A percentile compares a stretch with the other conserved stretches of the same genome.
Evolutionary conservation across 768 basidiomycete genomes (phyloP).

Genomic region (Cyathus striatus): DNA sequence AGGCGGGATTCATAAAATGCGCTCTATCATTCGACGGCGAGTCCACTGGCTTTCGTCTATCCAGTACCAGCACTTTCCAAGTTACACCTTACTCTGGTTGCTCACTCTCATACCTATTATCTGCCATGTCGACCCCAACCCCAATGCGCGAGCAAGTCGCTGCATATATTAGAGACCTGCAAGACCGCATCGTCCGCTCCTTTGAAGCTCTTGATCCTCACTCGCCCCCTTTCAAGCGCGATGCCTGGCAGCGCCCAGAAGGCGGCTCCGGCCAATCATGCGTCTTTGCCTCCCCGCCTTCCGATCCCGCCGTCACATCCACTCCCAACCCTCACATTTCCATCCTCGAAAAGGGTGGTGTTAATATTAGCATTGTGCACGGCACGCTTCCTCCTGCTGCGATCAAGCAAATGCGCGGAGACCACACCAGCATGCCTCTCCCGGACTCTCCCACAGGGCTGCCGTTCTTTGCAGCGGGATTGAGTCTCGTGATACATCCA

Average conservation of each 20-base stretch:
- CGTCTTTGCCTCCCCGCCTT: constrained; percentile 57
- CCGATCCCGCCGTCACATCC: constrained; percentile 19
- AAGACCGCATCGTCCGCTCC: constrained; percentile 70
- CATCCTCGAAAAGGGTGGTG: constrained; percentile 91
- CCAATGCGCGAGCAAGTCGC: constrained; percentile 79
- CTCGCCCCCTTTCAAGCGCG: constrained; percentile 71
- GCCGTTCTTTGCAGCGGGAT: constrained; percentile 91
- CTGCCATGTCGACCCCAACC: constrained; percentile 9
- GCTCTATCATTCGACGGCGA: no score
- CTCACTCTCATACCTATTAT: no score
- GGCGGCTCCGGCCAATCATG: constrained; percentile 80
- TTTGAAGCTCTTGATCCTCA: constrained; percentile 77
- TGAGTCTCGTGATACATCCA: constrained; percentile 92
- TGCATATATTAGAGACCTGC: constrained; percentile 69
- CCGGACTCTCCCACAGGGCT: constrained; percentile 57
- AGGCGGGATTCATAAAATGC: no score
- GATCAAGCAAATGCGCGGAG: constrained; percentile 91
- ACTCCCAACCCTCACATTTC: constrained; percentile 21
- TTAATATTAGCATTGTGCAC: constrained; percentile 91
- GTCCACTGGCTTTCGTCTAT: no score
- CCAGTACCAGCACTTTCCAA: no score
- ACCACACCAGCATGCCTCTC: constrained; percentile 75
- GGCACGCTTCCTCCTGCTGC: constrained; percentile 85
- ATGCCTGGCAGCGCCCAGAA: constrained; percentile 69
- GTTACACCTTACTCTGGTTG: no score